These are phyloP conservation scores for Henckelia pumila DNA, from an alignment of 257 asterid species.

Conservation along the genomic window DNA sequence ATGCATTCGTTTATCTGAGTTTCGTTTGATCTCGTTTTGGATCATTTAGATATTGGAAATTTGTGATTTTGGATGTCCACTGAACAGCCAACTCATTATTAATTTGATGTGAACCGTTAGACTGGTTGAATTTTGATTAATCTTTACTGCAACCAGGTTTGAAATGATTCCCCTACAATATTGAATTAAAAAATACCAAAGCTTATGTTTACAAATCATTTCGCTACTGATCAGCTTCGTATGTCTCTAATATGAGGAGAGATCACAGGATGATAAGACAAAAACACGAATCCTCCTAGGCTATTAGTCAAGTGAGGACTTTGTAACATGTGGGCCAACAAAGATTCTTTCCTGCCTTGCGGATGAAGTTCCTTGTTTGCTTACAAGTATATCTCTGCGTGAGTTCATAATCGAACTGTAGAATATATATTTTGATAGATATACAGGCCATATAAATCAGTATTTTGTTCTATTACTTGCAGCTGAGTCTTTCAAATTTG, in stretches of 20 bases:
- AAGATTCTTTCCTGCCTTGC: not conserved
- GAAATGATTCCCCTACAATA: not conserved
- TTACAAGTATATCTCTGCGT: not conserved
- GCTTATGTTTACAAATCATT: not conserved
- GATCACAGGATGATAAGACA: not conserved
- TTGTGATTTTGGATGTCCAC: not conserved
- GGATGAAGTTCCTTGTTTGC: not conserved
- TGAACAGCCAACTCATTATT: not conserved
- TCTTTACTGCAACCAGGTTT: not conserved
- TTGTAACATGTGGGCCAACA: not conserved
- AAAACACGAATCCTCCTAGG: not conserved
- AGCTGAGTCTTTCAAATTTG: conserved; percentile 23
- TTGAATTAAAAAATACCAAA: not conserved
- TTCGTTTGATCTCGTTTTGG: conserved; percentile 11
- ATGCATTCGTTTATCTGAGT: not conserved
- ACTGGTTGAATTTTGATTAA: not conserved
- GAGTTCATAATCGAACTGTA: not conserved
- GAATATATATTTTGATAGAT: not conserved
- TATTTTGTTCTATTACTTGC: conserved; percentile 17
- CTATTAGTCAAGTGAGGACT: not conserved
- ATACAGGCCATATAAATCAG: not conserved
- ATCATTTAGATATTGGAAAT: not conserved
- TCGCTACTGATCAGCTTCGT: not conserved
- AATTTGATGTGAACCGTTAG: not conserved
- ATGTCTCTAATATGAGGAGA: not conserved